A percentile compares a stretch with the other conserved stretches of the same genome.
Evolutionary conservation across 352 stramenopile species (phyloP).

Genomic region (Pythium angustatum): DNA sequence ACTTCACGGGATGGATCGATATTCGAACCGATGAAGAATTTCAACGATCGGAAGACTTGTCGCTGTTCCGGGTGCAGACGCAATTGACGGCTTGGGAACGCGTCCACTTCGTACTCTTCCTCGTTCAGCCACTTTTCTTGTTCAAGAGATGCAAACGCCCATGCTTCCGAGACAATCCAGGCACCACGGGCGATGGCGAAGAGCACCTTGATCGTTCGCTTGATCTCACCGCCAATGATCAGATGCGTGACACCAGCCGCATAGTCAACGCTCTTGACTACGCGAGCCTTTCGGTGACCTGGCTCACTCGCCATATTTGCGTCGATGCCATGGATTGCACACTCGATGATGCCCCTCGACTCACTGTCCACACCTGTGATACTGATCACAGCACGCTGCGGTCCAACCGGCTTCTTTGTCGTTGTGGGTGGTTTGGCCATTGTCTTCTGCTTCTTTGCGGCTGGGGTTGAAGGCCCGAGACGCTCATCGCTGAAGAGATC

Average conservation of each 20-base stretch:
- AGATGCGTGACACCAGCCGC: slow-evolving; percentile 72
- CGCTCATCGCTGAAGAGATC: slow-evolving; percentile 13
- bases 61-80: slow-evolving; percentile 47
- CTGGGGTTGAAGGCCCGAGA: slow-evolving; percentile 10
- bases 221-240: slow-evolving; percentile 63
- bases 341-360: slow-evolving; percentile 60
- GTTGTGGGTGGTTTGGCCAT: slow-evolving; percentile 9
- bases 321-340: slow-evolving; percentile 79
- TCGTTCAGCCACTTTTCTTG: slow-evolving; percentile 71
- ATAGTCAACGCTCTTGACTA: slow-evolving; percentile 82
- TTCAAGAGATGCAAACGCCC: slow-evolving; percentile 79
- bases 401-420: slow-evolving; percentile 21
- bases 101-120: slow-evolving; percentile 59
- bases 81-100: slow-evolving; percentile 50
- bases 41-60: slow-evolving; percentile 61
- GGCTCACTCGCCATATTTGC: slow-evolving; percentile 49
- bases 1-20: slow-evolving; percentile 74
- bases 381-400: slow-evolving; percentile 56
- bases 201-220: slow-evolving; percentile 83
- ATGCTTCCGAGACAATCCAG: slow-evolving; percentile 80
- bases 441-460: slow-evolving; percentile 20
- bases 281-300: slow-evolving; percentile 60
- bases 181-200: slow-evolving; percentile 80
- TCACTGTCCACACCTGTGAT: slow-evolving; percentile 75
- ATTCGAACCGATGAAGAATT: slow-evolving; percentile 74